Base-by-base conservation (phyloP, 2,329 filamentous ascomycete genomes). In the Xylariaceae sp. region DNA sequence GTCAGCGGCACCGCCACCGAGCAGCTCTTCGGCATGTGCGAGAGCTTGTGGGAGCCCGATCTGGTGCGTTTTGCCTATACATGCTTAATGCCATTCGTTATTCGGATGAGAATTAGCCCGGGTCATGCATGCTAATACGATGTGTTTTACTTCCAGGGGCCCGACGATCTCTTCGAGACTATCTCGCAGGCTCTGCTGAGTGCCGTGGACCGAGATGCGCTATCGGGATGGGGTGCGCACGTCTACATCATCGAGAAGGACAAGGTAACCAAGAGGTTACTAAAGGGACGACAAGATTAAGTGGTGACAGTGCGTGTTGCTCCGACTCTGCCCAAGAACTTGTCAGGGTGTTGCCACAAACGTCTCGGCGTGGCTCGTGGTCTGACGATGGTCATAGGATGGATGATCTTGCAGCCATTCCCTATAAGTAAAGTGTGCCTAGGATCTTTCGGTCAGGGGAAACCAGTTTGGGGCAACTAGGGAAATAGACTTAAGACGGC, bases 221-320 rank as follows among this genome's bases (percentile, higher is more conserved):
- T 99, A 62, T 97, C 93, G 40, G 95, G 95, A 64, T 98, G 95
- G 95, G 95, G 95, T 73, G 95, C 95, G 40, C 92, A 99, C 73
- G 95, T 99, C 67, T 99, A 98, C 80, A 96, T 99, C 72, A 96
- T 99, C 75, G 95, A 98, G 83, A 99, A 99, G 85, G 93, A 96
- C 81, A 98, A 98, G 89, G 91, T 99, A 62, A 98, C 95, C 71
- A 97, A 98, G 89, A 85, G 95, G 75, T 86, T 99, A 87, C 82
- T 99, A 76, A 98, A 98, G 87, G 93, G 93, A 73, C 87, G 93
- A 81, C 93, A 98, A 81, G 93, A 98, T 75, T 93, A 91, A 73
- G 32, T 50, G 54, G 40, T 41, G n/a, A 16, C 6, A 26, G 2
- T 41, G 20, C 45, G 12, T 37, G 32, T 37, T 37, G 14, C 32